Evolutionary conservation across 345 rosid genomes (phyloP).

Genomic region (Bretschneidera sinensis): DNA sequence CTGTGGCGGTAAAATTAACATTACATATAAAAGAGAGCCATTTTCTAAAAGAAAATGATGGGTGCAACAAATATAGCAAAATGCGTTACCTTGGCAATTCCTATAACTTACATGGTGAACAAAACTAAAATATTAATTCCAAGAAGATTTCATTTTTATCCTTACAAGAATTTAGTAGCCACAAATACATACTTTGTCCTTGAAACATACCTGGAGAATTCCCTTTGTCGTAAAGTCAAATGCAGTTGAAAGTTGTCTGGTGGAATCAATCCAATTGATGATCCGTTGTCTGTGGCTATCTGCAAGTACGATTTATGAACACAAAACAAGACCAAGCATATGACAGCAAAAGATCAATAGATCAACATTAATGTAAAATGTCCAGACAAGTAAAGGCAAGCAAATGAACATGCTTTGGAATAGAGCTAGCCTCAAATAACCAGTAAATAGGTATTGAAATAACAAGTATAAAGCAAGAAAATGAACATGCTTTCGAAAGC

Average conservation of each 20-base stretch:
- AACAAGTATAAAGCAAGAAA: no score
- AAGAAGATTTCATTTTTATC: no score
- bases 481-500: not conserved
- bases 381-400: not conserved
- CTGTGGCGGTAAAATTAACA: not conserved
- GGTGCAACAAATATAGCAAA: not conserved
- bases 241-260: constrained; percentile 75
- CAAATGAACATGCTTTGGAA: not conserved
- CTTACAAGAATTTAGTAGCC: no score
- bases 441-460: not conserved
- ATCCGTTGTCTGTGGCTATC: constrained; percentile 84
- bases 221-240: constrained; percentile 95
- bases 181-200: no score
- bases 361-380: not conserved
- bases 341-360: no score
- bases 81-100: no score
- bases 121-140: no score
- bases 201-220: constrained; percentile 62
- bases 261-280: constrained; percentile 73
- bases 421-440: no score
- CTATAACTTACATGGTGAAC: no score
- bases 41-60: no score
- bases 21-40: not conserved
- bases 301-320: constrained; percentile 22
- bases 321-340: not conserved